phyloP scores from a whole-genome alignment of 140 eudicot species.

The Cichorium intybus region DNA sequence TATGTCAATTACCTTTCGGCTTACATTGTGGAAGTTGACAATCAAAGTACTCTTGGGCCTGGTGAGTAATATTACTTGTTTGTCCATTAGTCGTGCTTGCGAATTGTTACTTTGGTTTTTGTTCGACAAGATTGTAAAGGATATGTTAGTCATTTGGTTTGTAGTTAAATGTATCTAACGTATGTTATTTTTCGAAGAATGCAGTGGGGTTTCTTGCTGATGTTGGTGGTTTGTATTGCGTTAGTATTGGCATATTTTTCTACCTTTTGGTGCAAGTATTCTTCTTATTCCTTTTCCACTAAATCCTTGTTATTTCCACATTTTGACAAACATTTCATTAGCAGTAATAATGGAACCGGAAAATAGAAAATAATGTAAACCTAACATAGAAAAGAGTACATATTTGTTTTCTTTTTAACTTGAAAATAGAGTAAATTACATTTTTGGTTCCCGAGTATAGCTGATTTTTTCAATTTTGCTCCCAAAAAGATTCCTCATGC shows the following conservation, averaged over 20 bases:
- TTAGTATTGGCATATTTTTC: constrained; percentile 72
- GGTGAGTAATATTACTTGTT: constrained; percentile 50
- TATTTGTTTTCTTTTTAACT: neutral
- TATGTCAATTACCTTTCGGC: constrained; percentile 66
- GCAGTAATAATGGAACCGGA: neutral
- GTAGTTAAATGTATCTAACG: constrained; percentile 23
- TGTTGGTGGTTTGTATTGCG: constrained; percentile 82
- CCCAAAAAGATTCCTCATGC: neutral
- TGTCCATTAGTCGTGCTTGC: neutral
- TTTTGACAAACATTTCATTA: neutral
- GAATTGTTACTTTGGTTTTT: neutral
- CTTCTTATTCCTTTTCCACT: constrained; percentile 23
- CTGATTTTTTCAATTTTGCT: neutral
- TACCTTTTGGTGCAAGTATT: constrained; percentile 74
- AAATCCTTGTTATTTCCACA: neutral
- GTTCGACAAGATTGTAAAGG: neutral
- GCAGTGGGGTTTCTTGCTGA: constrained; percentile 98
- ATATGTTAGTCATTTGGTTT: neutral
- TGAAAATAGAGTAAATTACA: neutral
- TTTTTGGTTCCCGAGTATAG: neutral
- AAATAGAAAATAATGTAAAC: neutral
- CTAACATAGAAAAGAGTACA: neutral
- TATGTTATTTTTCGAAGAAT: constrained; percentile 41
- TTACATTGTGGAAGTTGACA: constrained; percentile 77
- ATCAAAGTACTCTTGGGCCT: constrained; percentile 67